phyloP scores from a whole-genome alignment of 257 asterid species.

The Capsicum rhomboideum region DNA sequence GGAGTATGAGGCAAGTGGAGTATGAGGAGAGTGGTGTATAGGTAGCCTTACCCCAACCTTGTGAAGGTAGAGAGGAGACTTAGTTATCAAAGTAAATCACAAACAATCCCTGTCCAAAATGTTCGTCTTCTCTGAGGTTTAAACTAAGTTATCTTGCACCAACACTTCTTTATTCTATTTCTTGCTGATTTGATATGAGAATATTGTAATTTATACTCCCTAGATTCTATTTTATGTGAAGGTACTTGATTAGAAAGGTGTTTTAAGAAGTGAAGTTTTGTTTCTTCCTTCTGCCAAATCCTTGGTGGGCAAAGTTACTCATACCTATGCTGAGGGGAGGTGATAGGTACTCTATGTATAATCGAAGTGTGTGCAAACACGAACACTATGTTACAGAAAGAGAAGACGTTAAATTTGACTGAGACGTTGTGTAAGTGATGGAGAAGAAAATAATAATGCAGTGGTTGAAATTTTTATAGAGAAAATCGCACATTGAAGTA shows the following conservation, averaged over 20 bases:
- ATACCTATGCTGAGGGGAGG: neutral
- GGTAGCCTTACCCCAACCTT: too few species aligned
- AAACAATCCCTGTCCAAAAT: neutral
- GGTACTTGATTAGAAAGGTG: neutral
- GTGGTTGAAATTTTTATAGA: neutral
- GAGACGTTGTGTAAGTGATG: neutral
- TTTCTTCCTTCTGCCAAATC: neutral
- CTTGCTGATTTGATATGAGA: neutral
- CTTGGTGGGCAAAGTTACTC: neutral
- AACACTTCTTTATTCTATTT: neutral
- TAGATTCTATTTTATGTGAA: neutral
- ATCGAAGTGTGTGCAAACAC: neutral
- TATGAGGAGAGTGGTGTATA: too few species aligned
- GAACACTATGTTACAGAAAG: neutral
- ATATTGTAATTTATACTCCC: neutral
- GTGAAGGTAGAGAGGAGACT: too few species aligned
- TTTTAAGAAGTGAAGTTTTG: neutral
- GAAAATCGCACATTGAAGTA: neutral
- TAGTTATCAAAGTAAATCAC: neutral
- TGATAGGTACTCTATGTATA: neutral
- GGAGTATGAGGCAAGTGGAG: too few species aligned
- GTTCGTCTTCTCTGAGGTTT: neutral
- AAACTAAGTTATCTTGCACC: neutral
- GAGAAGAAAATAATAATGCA: neutral
- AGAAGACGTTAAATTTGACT: neutral